Conservation (phyloP, 2,329 filamentous ascomycete genomes). For the Ophiocordyceps camponoti-rufipedis region DNA sequence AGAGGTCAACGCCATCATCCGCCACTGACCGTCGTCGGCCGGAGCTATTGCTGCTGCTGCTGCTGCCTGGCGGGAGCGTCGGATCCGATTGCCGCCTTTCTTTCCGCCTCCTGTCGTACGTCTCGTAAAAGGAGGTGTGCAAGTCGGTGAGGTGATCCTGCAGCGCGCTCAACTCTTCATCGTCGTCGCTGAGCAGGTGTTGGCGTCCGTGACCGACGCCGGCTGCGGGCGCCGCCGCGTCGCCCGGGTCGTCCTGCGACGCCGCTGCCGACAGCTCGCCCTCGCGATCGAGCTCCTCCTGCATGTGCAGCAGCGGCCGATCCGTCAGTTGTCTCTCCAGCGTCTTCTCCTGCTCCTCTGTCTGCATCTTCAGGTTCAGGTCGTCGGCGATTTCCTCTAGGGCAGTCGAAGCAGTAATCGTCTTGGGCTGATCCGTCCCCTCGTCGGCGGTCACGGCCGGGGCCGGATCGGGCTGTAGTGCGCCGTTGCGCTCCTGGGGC, state of each 20-base stretch:
- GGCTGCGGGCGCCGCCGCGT: conserved; percentile 1
- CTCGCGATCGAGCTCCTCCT: conserved; percentile 77
- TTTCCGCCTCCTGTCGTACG: conserved; percentile 46
- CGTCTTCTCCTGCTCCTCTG: conserved; percentile 69
- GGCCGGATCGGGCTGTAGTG: neutral
- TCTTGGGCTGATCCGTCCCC: conserved; percentile 8
- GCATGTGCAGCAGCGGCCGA: conserved; percentile 75
- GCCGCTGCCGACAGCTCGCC: conserved; percentile 22
- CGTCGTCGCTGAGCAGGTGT: conserved; percentile 72
- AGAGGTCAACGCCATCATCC: conserved; percentile 25
- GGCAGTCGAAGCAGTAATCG: conserved; percentile 17
- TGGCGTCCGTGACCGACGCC: conserved; percentile 31
- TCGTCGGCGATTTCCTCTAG: conserved; percentile 65
- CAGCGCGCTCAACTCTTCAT: conserved; percentile 62
- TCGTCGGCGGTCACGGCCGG: conserved; percentile 19
- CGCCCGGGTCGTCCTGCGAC: conserved; percentile 7
- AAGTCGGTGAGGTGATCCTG: conserved; percentile 58
- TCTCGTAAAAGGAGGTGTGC: conserved; percentile 65
- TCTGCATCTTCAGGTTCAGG: conserved; percentile 52
- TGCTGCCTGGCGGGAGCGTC: conserved; percentile 15
- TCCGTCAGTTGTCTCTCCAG: conserved; percentile 81
- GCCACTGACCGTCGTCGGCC: conserved; percentile 12
- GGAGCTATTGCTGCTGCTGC: conserved; percentile 5
- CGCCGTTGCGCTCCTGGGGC: conserved; percentile 8
- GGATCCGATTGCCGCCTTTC: conserved; percentile 16